Base-by-base conservation (phyloP, 2,329 filamentous ascomycete species). In the Phyllosticta capitalensis region DNA sequence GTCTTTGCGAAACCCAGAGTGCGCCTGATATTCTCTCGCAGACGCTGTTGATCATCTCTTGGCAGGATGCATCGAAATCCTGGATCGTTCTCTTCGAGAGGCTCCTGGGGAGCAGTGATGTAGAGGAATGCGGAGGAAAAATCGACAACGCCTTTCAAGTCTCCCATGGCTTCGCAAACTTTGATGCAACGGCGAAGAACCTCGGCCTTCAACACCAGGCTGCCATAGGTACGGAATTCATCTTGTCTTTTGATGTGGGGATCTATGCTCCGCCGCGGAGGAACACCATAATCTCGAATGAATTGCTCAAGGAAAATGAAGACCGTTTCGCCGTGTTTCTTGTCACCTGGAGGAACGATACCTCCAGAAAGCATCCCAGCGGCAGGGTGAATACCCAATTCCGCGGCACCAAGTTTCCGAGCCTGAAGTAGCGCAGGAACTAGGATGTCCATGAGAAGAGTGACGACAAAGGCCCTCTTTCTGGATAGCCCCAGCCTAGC, bases 381-480 rank as follows among this genome's bases (percentile, higher is more conserved):
- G 19, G 92, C 92, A 49, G 94, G 94, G 74, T 97, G 92, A 38
- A 99, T 90, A 3, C 92, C 94, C 67, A 94, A 89, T 69, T 97
- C 94, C n/a, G 94, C 92, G 49, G 94, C 94, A 30, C 92, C 92
- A 54, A 92, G 82, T 53, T 95, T 96, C 48, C 94, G 83, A 17
- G 94, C 94, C 72, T 96, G 90, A 4, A 96, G 87, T 9, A 99
- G 79, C 2, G 89, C 91, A 33, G 86, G 87, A 56, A 95, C 89
- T 49, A 97, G 79, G 17, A 91, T 85, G 3, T 86, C 87, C 9
- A 99, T 81, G 55, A 97, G 80, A 68, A 96, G 91, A 65, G 89
- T 86, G 66, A 96, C 81, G 0, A 96, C 84, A 75, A 97, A 88
- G 4, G 89, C 91, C 72, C 95, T 95, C 75, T 96, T 97, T 60